A percentile compares a stretch with the other conserved stretches of the same genome.
Evolutionary conservation across 2,329 filamentous ascomycete genomes (phyloP).

Genomic region (Clarireedia monteithiana): DNA sequence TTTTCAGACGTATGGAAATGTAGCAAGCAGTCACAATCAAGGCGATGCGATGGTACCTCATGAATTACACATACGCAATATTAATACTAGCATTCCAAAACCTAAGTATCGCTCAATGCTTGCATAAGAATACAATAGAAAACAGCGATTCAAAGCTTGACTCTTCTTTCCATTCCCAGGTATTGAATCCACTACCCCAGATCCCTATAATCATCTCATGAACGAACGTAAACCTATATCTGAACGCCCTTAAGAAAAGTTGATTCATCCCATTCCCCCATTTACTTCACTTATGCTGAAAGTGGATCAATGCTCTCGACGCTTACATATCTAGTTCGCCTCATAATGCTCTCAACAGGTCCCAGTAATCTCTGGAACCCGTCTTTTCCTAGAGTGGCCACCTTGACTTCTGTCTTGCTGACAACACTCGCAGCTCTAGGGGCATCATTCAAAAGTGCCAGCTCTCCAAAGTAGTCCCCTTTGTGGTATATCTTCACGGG

Average conservation of each 20-base stretch:
- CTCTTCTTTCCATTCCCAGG: constrained; percentile 22
- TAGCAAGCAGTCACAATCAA: not conserved
- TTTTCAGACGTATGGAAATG: no score
- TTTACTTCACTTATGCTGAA: constrained; percentile 31
- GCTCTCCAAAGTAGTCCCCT: constrained; percentile 94
- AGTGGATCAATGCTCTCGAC: constrained; percentile 63
- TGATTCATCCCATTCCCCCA: constrained; percentile 13
- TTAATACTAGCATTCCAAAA: constrained; percentile 6
- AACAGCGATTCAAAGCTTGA: constrained; percentile 10
- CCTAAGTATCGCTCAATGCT: not conserved
- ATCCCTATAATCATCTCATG: constrained; percentile 21
- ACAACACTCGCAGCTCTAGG: constrained; percentile 86
- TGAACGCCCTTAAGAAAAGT: constrained; percentile 23
- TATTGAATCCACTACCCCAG: constrained; percentile 20
- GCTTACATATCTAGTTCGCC: constrained; percentile 57
- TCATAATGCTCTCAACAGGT: constrained; percentile 90
- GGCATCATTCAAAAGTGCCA: constrained; percentile 87
- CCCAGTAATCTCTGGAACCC: constrained; percentile 91
- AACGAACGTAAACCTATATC: constrained; percentile 26
- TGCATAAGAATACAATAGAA: constrained; percentile 8
- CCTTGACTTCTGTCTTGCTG: constrained; percentile 80
- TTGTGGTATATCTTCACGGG: constrained; percentile 77
- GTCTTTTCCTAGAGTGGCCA: constrained; percentile 84
- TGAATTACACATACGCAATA: not conserved
- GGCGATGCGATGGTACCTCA: not conserved